Evolutionary conservation across 192 early-diverging fungal genomes (phyloP).

Genomic region (Backusella westeae): DNA sequence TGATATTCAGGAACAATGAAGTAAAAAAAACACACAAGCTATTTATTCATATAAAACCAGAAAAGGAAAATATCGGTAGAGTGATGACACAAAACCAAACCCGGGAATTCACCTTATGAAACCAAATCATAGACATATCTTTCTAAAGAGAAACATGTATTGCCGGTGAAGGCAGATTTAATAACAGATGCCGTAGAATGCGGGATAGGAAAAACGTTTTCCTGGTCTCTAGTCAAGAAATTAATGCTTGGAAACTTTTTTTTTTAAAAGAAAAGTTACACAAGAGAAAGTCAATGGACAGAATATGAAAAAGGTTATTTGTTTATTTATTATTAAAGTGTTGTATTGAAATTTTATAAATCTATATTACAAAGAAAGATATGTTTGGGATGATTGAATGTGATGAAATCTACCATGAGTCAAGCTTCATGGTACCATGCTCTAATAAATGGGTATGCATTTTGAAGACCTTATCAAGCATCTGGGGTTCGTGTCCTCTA

Average conservation of each 20-base stretch:
- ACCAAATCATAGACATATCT: neutral
- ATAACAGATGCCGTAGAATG: neutral
- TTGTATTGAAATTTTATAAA: neutral
- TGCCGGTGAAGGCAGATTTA: neutral
- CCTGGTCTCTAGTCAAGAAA: neutral
- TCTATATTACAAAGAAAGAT: slow-evolving; percentile 1
- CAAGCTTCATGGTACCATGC: slow-evolving; percentile 41
- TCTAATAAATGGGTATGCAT: slow-evolving; percentile 39
- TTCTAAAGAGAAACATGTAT: slow-evolving; percentile 1
- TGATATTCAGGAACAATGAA: neutral
- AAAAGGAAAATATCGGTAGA: neutral
- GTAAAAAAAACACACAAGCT: neutral
- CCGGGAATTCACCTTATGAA: neutral
- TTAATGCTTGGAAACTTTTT: neutral
- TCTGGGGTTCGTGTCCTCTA: slow-evolving; percentile 39
- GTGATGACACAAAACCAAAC: neutral
- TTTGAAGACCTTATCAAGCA: slow-evolving; percentile 43
- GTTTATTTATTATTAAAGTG: neutral
- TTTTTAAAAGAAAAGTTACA: neutral
- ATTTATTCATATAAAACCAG: neutral
- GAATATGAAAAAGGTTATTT: neutral
- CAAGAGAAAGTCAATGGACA: neutral
- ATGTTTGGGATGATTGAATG: neutral
- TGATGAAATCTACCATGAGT: slow-evolving; percentile 30
- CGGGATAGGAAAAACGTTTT: neutral